These are phyloP conservation scores for Pholiota adiposa DNA, from an alignment of 1,284 basidiomycete species.

Conservation along the genomic window DNA sequence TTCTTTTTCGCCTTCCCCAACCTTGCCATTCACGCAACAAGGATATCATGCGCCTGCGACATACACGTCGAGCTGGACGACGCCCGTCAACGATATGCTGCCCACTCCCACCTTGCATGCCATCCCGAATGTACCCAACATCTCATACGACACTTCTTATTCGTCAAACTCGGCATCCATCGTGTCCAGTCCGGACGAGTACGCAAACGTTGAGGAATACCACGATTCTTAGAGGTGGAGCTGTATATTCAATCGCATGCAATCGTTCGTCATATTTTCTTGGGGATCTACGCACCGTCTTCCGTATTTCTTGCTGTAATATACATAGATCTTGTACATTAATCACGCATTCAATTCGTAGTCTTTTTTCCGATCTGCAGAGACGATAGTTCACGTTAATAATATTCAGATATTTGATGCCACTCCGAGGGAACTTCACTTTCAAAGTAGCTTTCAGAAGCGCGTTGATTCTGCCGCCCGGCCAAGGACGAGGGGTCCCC, in stretches of 20 bases:
- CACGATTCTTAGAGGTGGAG: slow-evolving; percentile 18
- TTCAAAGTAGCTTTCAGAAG: slow-evolving; percentile 9
- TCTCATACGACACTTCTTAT: slow-evolving; percentile 40
- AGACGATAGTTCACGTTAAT: slow-evolving; percentile 6
- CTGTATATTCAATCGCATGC: neutral
- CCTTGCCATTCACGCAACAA: slow-evolving; percentile 36
- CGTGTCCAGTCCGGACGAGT: slow-evolving; percentile 43
- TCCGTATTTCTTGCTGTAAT: slow-evolving; percentile 5
- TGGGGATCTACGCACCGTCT: slow-evolving; percentile 13
- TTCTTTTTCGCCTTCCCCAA: slow-evolving; percentile 36
- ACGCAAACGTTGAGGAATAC: slow-evolving; percentile 42
- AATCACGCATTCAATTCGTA: neutral
- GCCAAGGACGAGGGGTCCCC: slow-evolving; percentile 1
- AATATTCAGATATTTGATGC: slow-evolving; percentile 11
- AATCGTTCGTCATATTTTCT: slow-evolving; percentile 14
- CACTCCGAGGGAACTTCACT: slow-evolving; percentile 16
- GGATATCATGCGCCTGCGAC: slow-evolving; percentile 39
- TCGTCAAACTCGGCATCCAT: slow-evolving; percentile 32
- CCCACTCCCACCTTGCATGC: slow-evolving; percentile 39
- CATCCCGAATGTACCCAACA: slow-evolving; percentile 34
- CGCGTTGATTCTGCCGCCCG: slow-evolving; percentile 12
- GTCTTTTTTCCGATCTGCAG: neutral
- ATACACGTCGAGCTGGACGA: slow-evolving; percentile 43
- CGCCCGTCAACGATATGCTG: slow-evolving; percentile 35
- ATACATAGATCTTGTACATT: neutral